These are phyloP conservation scores for Gentiana straminea DNA, from an alignment of 257 asterid species.

Conservation along the genomic window DNA sequence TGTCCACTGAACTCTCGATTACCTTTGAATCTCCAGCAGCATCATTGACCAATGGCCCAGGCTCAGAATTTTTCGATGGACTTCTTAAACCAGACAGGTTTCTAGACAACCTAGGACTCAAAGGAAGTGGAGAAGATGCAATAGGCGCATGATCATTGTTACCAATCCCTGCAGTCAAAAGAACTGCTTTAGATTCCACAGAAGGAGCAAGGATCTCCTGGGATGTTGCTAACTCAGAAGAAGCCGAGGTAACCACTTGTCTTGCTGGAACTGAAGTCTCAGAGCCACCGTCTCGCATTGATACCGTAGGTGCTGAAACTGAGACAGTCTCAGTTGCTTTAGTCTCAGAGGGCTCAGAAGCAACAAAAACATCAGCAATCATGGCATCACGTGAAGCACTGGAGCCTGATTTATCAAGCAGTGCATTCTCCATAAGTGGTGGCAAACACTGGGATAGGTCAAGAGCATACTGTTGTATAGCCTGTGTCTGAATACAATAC, in stretches of 20 bases:
- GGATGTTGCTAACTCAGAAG: conserved; percentile 26
- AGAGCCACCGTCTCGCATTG: conserved; percentile 36
- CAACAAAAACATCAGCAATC: conserved; percentile 33
- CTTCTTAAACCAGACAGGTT: conserved; percentile 59
- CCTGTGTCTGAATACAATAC: conserved; percentile 95
- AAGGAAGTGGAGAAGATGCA: conserved; percentile 54
- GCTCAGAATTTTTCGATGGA: conserved; percentile 49
- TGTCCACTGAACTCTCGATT: conserved; percentile 62
- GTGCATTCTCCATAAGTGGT: conserved; percentile 48
- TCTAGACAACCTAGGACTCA: conserved; percentile 70
- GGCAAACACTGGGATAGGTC: conserved; percentile 91
- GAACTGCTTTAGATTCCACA: conserved; percentile 36
- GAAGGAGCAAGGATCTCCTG: conserved; percentile 43
- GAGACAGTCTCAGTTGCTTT: conserved; percentile 38
- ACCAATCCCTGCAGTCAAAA: conserved; percentile 26
- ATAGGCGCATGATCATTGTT: conserved; percentile 35
- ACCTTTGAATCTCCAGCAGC: conserved; percentile 38
- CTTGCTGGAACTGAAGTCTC: conserved; percentile 36
- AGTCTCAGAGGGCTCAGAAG: conserved; percentile 37
- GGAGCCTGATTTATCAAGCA: conserved; percentile 56
- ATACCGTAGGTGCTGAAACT: conserved; percentile 45
- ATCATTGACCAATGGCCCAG: conserved; percentile 33
- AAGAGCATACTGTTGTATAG: conserved; percentile 95
- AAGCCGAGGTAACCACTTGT: conserved; percentile 28
- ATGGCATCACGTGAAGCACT: conserved; percentile 36